phyloP scores from a whole-genome alignment of 2,329 filamentous ascomycete genomes.

The Venturia pyrina region DNA sequence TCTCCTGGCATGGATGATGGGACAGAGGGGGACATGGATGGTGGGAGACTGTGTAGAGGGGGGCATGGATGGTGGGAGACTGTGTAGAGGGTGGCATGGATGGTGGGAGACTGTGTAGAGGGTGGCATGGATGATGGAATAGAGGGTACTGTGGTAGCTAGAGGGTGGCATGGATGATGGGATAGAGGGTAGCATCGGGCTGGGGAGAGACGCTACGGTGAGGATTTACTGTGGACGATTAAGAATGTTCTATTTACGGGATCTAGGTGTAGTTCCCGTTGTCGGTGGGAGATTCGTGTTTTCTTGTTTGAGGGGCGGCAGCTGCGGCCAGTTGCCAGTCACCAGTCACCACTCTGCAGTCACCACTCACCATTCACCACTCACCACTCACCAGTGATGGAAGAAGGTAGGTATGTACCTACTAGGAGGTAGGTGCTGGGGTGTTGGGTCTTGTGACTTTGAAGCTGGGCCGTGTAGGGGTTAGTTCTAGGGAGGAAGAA shows the following conservation, averaged over 20 bases:
- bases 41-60: no score
- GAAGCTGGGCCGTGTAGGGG: background rate
- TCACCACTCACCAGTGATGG: background rate
- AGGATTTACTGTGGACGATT: background rate
- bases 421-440: background rate
- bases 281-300: background rate
- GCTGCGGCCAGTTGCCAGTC: no score
- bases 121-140: no score
- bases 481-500: background rate
- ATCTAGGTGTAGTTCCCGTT: constrained; percentile 6
- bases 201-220: background rate
- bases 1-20: background rate
- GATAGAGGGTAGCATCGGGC: background rate
- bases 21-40: no score
- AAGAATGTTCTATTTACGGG: constrained; percentile 6
- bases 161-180: no score
- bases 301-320: background rate
- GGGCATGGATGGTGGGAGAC: no score
- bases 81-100: no score
- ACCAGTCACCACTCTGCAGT: no score
- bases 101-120: no score
- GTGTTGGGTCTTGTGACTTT: background rate
- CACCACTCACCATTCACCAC: no score
- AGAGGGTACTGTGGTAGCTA: no score
- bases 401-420: background rate